Conservation (phyloP, 345 rosid species). For the Limnanthes douglasii region DNA sequence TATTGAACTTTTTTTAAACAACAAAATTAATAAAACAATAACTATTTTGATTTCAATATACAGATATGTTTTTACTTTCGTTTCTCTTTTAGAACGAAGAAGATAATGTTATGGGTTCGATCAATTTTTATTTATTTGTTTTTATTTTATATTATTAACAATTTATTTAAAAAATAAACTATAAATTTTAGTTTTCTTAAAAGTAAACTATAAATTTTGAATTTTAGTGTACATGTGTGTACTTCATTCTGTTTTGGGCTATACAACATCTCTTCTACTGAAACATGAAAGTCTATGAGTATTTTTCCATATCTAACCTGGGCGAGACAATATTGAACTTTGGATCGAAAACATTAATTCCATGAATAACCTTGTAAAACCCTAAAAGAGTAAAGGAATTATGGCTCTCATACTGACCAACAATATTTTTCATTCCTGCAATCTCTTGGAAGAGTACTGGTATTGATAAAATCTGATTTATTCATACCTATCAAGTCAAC, state of each 20-base stretch:
- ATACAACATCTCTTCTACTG: conserved; percentile 47
- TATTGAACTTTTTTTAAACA: no score
- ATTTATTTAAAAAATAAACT: no score
- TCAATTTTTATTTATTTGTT: no score
- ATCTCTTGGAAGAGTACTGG: conserved; percentile 80
- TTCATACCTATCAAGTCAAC: conserved; percentile 77
- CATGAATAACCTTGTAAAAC: conserved; percentile 59
- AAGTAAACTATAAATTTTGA: no score
- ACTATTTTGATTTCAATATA: no score
- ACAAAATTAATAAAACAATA: no score
- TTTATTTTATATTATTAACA: no score
- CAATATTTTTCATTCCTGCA: conserved; percentile 57
- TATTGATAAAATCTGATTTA: conserved; percentile 66
- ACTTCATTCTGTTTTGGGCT: conserved; percentile 45
- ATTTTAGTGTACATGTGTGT: conserved; percentile 46
- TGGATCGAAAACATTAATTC: conserved; percentile 71
- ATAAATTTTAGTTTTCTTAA: no score
- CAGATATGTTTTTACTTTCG: no score
- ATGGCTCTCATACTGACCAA: conserved; percentile 80
- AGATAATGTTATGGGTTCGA: no score
- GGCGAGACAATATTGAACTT: conserved; percentile 79
- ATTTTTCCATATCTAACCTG: conserved; percentile 61
- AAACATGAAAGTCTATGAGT: conserved; percentile 49
- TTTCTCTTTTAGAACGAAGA: no score
- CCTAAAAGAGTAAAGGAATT: conserved; percentile 61